Evolutionary conservation across 1,284 basidiomycete genomes (phyloP), one percentile per base, ranked within the genome.

Genomic region (Sanghuangporus weigelae): DNA sequence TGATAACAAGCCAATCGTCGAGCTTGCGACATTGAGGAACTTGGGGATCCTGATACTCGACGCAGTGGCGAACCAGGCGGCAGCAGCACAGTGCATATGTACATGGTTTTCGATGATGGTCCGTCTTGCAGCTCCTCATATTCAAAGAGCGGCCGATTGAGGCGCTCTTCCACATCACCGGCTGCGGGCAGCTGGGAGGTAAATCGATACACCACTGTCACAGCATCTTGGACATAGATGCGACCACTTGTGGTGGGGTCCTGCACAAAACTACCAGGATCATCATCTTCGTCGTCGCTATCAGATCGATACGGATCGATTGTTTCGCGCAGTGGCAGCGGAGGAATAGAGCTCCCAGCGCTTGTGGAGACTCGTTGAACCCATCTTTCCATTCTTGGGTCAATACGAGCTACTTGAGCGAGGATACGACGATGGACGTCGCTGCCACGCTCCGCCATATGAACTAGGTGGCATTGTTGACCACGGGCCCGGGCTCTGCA

Each of bases 401-500:
- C 72, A 3, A 73, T 53, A 16, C 61, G 67, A 19, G 72, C 70
- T 11, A 76, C 46, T 53, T 71, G 70, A 12, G 71, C 66, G 2
- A 89, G 64, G 50, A 81, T 78, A 31, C 78, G 80, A 26, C 81
- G 79, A 67, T 89, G 85, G 14, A 72, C 68, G 63, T 82, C 79
- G 65, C 84, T 85, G 3, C 77, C 80, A 65, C 78, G 77, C 69
- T 90, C 84, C 31, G 82, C 77, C 81, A 92, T 81, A 69, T 89
- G 81, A 12, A 92, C 72, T 46, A 90, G 67, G 68, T 84, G 81
- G 63, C 83, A 79, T 63, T 79, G 75, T 40, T 74, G 73, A 16
- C 78, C 79, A 46, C 76, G 70, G 56, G 81, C 75, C 23, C 78
- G 77, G 51, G 79, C 78, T 44, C 79, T 80, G 51, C 80, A 74